Evolutionary conservation across 768 basidiomycete species (phyloP), one percentile per base, ranked within the genome.

Genomic region (Mycena sanguinolenta): DNA sequence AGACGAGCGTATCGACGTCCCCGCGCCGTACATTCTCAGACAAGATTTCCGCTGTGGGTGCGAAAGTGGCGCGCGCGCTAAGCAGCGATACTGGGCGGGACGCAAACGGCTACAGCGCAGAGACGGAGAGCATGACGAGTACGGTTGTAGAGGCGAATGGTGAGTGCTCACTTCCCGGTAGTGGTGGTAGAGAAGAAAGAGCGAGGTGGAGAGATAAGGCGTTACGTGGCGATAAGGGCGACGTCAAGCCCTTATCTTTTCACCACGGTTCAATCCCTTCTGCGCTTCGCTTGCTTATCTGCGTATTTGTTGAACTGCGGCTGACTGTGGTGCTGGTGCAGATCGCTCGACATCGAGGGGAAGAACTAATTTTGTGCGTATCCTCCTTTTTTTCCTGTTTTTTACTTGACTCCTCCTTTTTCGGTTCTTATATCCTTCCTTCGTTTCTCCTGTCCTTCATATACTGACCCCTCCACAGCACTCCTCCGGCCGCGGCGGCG

Each of bases 401-500:
- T n/a, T n/a, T n/a, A n/a, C n/a, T n/a, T n/a, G n/a, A n/a, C n/a
- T n/a, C n/a, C n/a, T n/a, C n/a, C n/a, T n/a, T n/a, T n/a, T n/a
- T n/a, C n/a, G n/a, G n/a, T n/a, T n/a, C n/a, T n/a, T n/a, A n/a
- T n/a, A n/a, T n/a, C n/a, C n/a, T n/a, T n/a, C n/a, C 32, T 4
- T 28, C 21, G 8, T 32, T 12, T 49, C 17, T n/a, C 23, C 46
- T n/a, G 46, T 8, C 17, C 13, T 5, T 21, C 32, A 17, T 54
- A 6, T 54, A 19, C n/a, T 55, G 19, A 4, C 0, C 3, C 23
- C 28, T 12, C 16, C 32, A 3, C 25, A 71, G 70, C 70, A 67
- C 38, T 71, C 70, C 28, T 71, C 70, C 28, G 70, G 70, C 27
- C 70, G 70, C 39, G 70, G 70, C 4, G 70, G 70, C 28, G 65